These are phyloP conservation scores for Metschnikowia kofuensis DNA, from an alignment of 805 yeast genomes.

Conservation along the genomic window DNA sequence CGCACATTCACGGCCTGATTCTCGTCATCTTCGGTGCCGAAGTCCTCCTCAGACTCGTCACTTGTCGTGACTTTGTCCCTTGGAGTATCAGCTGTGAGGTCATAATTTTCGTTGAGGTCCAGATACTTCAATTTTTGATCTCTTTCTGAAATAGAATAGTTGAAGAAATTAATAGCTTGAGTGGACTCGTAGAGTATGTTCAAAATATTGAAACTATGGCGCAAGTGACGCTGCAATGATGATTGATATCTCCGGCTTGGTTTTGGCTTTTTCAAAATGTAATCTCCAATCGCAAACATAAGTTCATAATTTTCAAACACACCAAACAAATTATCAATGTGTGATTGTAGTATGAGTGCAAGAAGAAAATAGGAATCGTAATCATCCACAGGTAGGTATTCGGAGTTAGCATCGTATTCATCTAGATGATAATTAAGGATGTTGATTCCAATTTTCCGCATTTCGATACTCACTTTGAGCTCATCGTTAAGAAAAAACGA, in stretches of 20 bases:
- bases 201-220: conserved; percentile 30
- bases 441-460: conserved; percentile 34
- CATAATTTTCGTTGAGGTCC: conserved; percentile 40
- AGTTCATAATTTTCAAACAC: conserved; percentile 43
- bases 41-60: conserved; percentile 17
- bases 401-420: conserved; percentile 32
- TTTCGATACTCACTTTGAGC: conserved; percentile 29
- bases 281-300: conserved; percentile 41
- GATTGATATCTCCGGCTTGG: conserved; percentile 20
- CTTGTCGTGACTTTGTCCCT: conserved; percentile 8
- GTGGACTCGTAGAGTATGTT: conserved; percentile 45
- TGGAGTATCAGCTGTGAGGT: conserved; percentile 20
- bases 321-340: conserved; percentile 36
- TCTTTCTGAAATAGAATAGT: conserved; percentile 39
- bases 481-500: conserved; percentile 21
- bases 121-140: conserved; percentile 41
- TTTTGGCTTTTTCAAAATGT: conserved; percentile 18
- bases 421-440: conserved; percentile 40
- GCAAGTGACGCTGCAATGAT: conserved; percentile 21
- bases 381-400: conserved; percentile 17
- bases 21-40: conserved; percentile 16
- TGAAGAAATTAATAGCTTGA: conserved; percentile 45
- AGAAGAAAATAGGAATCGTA: conserved; percentile 35
- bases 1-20: conserved; percentile 9
- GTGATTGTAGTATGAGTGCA: conserved; percentile 36